A percentile compares a stretch with the other conserved stretches of the same genome.
These are phyloP conservation scores for Mangifera indica DNA, from an alignment of 345 rosid genomes.

Conservation along the genomic window DNA sequence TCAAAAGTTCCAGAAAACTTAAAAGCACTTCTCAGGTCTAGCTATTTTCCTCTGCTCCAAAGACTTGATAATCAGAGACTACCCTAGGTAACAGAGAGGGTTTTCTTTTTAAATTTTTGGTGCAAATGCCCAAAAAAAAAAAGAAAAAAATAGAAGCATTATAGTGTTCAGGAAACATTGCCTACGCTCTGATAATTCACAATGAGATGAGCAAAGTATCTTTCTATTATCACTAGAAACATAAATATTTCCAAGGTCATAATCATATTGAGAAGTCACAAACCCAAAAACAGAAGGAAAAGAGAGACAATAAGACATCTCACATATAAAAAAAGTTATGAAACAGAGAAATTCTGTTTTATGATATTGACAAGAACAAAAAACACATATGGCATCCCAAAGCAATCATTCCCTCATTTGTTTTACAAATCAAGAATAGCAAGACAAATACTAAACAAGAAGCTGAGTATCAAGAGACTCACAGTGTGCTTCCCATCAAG, in stretches of 20 bases:
- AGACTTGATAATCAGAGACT: not conserved
- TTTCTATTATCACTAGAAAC: not conserved
- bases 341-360: not conserved
- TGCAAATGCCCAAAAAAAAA: no score
- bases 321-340: not conserved
- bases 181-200: not conserved
- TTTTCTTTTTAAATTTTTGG: no score
- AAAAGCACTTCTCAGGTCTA: not conserved
- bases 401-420: not conserved
- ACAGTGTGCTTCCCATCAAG: conserved; percentile 98
- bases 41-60: not conserved
- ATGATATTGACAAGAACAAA: not conserved
- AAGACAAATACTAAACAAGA: not conserved
- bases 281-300: not conserved
- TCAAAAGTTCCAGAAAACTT: not conserved
- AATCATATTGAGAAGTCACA: not conserved
- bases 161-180: not conserved
- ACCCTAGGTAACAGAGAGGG: not conserved
- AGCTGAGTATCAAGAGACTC: conserved; percentile 29
- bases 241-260: not conserved
- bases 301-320: not conserved
- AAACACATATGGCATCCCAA: not conserved
- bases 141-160: no score
- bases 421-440: not conserved
- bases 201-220: not conserved